phyloP scores from a whole-genome alignment of 2,329 filamentous ascomycete species.

The Clonostachys chloroleuca region DNA sequence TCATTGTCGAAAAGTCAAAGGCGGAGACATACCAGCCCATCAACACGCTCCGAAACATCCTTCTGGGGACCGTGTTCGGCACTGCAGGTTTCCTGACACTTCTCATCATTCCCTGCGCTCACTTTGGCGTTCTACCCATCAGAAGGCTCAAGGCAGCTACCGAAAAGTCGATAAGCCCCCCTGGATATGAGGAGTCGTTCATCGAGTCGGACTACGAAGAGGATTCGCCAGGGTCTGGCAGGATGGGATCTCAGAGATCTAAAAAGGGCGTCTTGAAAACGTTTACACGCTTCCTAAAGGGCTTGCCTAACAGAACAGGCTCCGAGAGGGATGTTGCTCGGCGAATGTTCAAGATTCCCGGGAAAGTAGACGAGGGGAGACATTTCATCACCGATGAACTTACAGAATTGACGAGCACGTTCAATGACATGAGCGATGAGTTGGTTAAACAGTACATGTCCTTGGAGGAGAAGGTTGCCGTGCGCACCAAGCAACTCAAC shows the following conservation, averaged over 20 bases:
- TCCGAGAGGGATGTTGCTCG: conserved; percentile 26
- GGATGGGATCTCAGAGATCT: conserved; percentile 32
- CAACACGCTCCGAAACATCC: conserved; percentile 67
- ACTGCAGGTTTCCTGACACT: conserved; percentile 70
- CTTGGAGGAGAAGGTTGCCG: conserved; percentile 78
- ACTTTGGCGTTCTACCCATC: conserved; percentile 78
- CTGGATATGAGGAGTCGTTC: conserved; percentile 49
- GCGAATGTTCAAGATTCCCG: conserved; percentile 75
- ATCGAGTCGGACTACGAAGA: conserved; percentile 36
- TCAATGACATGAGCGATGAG: conserved; percentile 93
- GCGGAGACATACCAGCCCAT: conserved; percentile 75
- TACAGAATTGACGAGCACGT: conserved; percentile 78
- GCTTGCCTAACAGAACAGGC: conserved; percentile 14
- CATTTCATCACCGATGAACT: conserved; percentile 79
- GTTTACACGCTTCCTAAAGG: conserved; percentile 29
- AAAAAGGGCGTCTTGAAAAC: conserved; percentile 33
- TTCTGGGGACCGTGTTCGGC: conserved; percentile 81
- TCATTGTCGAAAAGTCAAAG: conserved; percentile 74
- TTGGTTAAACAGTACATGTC: conserved; percentile 80
- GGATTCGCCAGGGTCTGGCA: conserved; percentile 17
- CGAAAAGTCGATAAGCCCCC: conserved; percentile 65
- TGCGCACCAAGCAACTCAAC: conserved; percentile 80
- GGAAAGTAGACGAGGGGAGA: conserved; percentile 71
- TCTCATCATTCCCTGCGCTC: conserved; percentile 72
- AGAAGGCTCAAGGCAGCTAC: conserved; percentile 71